Percentiles rank a stretch among this genome's conserved stretches.
Evolutionary conservation across 495 filamentous ascomycete species (phyloP).

Genomic region (Bacidia gigantensis): DNA sequence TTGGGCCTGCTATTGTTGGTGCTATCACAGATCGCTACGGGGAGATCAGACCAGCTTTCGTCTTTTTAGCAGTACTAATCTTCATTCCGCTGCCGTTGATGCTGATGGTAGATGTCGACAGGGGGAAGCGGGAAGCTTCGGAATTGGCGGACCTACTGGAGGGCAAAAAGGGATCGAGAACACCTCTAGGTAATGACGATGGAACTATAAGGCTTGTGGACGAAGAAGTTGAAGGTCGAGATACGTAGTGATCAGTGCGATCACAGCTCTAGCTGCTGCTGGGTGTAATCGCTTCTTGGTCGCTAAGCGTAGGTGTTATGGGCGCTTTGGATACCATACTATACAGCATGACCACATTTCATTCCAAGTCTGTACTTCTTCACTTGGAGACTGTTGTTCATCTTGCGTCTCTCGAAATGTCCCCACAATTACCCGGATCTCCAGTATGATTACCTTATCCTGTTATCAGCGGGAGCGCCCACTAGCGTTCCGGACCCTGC

Average conservation of each 20-base stretch:
- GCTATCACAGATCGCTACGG: slow-evolving; percentile 80
- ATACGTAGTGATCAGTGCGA: too few relatives aligned
- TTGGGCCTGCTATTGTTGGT: slow-evolving; percentile 89
- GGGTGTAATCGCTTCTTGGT: not conserved
- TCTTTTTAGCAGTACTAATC: slow-evolving; percentile 76
- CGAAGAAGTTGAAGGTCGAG: slow-evolving; percentile 10
- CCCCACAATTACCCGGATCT: too few relatives aligned
- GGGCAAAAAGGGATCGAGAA: slow-evolving; percentile 12
- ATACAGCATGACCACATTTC: too few relatives aligned
- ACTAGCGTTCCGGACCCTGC: not conserved
- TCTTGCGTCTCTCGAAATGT: too few relatives aligned
- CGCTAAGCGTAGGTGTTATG: not conserved
- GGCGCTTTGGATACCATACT: not conserved
- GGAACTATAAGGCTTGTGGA: slow-evolving; percentile 6
- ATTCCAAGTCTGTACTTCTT: too few relatives aligned
- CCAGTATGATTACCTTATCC: too few relatives aligned
- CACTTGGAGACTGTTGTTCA: too few relatives aligned
- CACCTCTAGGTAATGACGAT: not conserved
- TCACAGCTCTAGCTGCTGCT: too few relatives aligned
- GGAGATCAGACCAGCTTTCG: slow-evolving; percentile 83
- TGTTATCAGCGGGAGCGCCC: too few relatives aligned
- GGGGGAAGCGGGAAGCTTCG: slow-evolving; percentile 66
- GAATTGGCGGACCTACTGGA: slow-evolving; percentile 57
- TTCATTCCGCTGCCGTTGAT: slow-evolving; percentile 74
- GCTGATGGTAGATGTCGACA: slow-evolving; percentile 74